These are phyloP conservation scores for Bathelium albidoporum DNA, from an alignment of 495 filamentous ascomycete species.

Conservation along the genomic window DNA sequence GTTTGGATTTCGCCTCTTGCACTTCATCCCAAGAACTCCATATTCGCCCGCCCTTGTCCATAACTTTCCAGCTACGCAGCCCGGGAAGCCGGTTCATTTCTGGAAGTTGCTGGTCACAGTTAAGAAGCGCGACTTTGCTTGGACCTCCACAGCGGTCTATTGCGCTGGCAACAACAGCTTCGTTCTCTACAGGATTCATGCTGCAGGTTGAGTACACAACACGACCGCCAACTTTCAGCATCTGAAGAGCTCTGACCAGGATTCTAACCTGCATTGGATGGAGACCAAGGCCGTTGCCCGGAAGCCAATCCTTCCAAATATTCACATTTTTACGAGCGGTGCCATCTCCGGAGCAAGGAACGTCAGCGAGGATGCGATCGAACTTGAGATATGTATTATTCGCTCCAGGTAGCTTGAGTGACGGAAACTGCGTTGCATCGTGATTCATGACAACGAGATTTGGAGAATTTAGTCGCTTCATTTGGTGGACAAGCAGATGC, in stretches of 20 bases:
- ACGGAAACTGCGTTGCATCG: constrained; percentile 91
- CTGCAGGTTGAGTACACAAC: constrained; percentile 97
- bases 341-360: constrained; percentile 93
- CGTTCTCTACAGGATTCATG: constrained; percentile 95
- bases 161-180: constrained; percentile 77
- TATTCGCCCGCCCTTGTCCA: constrained; percentile 66
- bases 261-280: constrained; percentile 79
- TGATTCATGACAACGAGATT: constrained; percentile 97
- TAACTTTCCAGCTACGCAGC: constrained; percentile 70
- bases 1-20: constrained; percentile 44
- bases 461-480: constrained; percentile 90
- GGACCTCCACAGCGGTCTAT: constrained; percentile 84
- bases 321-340: constrained; percentile 83
- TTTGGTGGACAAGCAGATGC: constrained; percentile 94
- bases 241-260: constrained; percentile 83
- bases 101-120: constrained; percentile 67
- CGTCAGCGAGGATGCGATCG: constrained; percentile 90
- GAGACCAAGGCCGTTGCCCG: constrained; percentile 71
- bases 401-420: constrained; percentile 61
- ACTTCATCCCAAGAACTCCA: constrained; percentile 73
- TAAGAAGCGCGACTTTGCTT: constrained; percentile 69
- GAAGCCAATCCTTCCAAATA: constrained; percentile 91
- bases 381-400: constrained; percentile 78
- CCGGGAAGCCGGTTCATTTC: constrained; percentile 64
- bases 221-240: constrained; percentile 88